phyloP scores from a whole-genome alignment of 108 stramenopile species.

The Pseudonitzschia multiseries region DNA sequence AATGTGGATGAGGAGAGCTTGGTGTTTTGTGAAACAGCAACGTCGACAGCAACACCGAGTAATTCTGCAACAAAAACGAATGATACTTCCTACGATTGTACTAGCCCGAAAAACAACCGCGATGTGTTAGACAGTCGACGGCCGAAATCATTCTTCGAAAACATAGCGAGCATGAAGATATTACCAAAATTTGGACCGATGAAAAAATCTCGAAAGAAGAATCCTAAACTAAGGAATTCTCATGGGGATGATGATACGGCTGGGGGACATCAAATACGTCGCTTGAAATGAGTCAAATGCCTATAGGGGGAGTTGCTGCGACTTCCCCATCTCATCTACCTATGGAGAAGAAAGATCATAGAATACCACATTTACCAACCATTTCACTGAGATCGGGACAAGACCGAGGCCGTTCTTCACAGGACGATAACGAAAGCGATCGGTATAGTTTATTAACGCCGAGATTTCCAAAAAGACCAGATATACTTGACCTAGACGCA shows the following conservation, averaged over 20 bases:
- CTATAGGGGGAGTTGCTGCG: background rate
- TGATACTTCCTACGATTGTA: background rate
- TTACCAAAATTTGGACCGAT: background rate
- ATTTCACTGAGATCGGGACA: background rate
- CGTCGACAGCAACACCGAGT: too few species aligned
- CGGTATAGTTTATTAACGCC: background rate
- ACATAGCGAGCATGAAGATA: slow-evolving; percentile 2
- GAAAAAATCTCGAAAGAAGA: background rate
- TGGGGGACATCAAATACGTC: too few species aligned
- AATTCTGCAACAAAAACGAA: background rate
- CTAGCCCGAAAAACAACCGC: background rate
- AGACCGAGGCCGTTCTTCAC: too few species aligned
- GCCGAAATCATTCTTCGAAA: slow-evolving; percentile 6
- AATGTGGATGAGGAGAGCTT: slow-evolving; percentile 16
- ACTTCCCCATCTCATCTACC: slow-evolving; percentile 17
- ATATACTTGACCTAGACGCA: background rate
- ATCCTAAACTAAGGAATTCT: too few species aligned
- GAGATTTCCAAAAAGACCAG: background rate
- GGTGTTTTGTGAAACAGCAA: slow-evolving; percentile 22
- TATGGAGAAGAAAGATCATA: background rate
- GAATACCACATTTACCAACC: background rate
- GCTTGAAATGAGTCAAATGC: too few species aligned
- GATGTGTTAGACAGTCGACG: background rate
- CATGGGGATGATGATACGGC: too few species aligned
- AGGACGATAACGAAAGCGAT: background rate